Conservation (phyloP, 306 rosid species). For the Castanopsis chinensis region DNA sequence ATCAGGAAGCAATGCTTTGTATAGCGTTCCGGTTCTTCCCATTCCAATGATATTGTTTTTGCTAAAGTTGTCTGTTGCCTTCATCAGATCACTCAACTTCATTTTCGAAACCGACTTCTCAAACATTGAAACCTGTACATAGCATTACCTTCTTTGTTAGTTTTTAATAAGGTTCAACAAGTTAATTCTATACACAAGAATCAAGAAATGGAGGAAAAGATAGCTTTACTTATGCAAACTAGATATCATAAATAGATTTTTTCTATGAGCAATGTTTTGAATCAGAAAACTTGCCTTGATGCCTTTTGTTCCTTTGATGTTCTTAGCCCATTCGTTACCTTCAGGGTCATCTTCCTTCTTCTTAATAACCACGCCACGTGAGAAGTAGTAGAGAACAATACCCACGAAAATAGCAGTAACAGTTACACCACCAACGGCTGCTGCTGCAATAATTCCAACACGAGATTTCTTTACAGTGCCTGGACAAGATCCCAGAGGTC, state of each 20-base stretch:
- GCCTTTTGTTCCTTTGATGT: constrained; percentile 61
- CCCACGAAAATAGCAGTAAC: constrained; percentile 49
- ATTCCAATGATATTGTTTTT: constrained; percentile 65
- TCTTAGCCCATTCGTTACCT: constrained; percentile 92
- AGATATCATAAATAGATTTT: neutral
- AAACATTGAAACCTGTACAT: constrained; percentile 77
- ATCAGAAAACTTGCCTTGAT: constrained; percentile 61
- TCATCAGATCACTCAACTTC: constrained; percentile 92
- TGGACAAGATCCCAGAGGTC: constrained; percentile 18
- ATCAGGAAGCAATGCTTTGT: constrained; percentile 69
- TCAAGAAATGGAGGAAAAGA: neutral
- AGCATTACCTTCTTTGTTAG: constrained; percentile 10
- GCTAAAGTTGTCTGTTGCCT: constrained; percentile 84
- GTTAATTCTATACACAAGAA: neutral
- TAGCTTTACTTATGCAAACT: neutral
- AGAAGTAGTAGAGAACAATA: constrained; percentile 54
- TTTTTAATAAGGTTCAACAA: neutral
- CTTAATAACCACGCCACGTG: constrained; percentile 49
- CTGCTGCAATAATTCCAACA: constrained; percentile 62
- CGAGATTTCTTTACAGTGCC: constrained; percentile 5
- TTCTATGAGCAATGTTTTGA: neutral
- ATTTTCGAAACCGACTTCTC: constrained; percentile 82
- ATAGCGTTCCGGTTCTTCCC: constrained; percentile 85
- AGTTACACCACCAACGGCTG: constrained; percentile 69
- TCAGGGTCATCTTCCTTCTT: constrained; percentile 84